A percentile compares a stretch with the other conserved stretches of the same genome.
phyloP scores from a whole-genome alignment of 768 basidiomycete species.

The Phylloporus sp. region DNA sequence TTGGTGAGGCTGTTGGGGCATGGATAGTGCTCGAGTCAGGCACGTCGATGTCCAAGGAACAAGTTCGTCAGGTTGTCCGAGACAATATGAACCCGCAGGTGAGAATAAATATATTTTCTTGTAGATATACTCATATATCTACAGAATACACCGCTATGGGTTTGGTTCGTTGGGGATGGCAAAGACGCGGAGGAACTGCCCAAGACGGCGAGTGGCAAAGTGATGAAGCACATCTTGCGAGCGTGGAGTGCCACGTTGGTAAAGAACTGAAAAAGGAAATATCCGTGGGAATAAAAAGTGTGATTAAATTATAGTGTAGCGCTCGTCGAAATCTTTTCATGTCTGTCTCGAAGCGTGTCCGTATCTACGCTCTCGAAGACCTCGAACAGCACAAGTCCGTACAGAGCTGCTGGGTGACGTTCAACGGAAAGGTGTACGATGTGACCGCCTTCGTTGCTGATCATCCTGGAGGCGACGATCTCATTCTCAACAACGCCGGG shows the following conservation, averaged over 20 bases:
- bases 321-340: conserved; percentile 42
- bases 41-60: conserved; percentile 40
- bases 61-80: conserved; percentile 51
- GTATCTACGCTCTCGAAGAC: conserved; percentile 74
- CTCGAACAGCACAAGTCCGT: conserved; percentile 58
- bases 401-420: conserved; percentile 78
- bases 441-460: conserved; percentile 79
- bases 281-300: conserved; percentile 19
- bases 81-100: conserved; percentile 79
- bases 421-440: conserved; percentile 84
- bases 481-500: conserved; percentile 79
- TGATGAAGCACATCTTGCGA: conserved; percentile 76
- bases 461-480: conserved; percentile 94
- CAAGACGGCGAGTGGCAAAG: conserved; percentile 85
- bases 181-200: conserved; percentile 57
- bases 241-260: conserved; percentile 62
- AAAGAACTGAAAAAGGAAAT: too few relatives aligned
- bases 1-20: conserved; percentile 78
- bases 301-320: not conserved
- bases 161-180: conserved; percentile 79
- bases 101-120: conserved; percentile 5
- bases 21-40: conserved; percentile 60
- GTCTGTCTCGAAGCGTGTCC: conserved; percentile 57
- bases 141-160: conserved; percentile 77
- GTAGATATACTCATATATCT: not conserved